Conservation (phyloP, 192 early-diverging fungal species). For the Entomortierella beljakovae region DNA sequence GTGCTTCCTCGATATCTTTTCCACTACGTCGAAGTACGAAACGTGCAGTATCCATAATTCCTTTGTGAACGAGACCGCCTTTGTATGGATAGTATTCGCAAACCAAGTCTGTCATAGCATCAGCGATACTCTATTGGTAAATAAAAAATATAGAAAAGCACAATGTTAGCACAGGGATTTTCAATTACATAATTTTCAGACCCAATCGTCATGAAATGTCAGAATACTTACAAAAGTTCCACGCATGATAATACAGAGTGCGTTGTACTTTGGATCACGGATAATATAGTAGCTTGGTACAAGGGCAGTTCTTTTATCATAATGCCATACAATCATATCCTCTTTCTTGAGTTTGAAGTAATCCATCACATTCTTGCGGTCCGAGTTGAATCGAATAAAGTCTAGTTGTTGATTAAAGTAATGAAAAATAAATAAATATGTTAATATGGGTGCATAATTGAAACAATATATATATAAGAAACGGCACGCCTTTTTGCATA, state of each 20-base stretch:
- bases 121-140: conserved; percentile 43
- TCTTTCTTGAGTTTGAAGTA: conserved; percentile 55
- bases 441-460: neutral
- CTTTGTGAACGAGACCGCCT: conserved; percentile 53
- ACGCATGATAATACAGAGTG: conserved; percentile 49
- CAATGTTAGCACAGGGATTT: no score
- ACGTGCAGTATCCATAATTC: conserved; percentile 54
- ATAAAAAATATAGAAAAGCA: neutral
- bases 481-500: neutral
- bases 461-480: neutral
- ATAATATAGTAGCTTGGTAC: conserved; percentile 55
- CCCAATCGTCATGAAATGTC: no score
- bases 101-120: conserved; percentile 54
- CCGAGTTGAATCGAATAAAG: conserved; percentile 52
- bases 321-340: conserved; percentile 59
- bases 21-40: conserved; percentile 47
- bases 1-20: conserved; percentile 39
- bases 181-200: no score
- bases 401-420: no score
- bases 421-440: neutral
- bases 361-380: conserved; percentile 51
- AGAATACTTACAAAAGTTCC: conserved; percentile 54
- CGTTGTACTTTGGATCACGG: conserved; percentile 50
- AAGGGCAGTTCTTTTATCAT: conserved; percentile 38
- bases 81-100: conserved; percentile 57